Conservation (phyloP, 768 basidiomycete species). For the Leccinum variicolor region DNA sequence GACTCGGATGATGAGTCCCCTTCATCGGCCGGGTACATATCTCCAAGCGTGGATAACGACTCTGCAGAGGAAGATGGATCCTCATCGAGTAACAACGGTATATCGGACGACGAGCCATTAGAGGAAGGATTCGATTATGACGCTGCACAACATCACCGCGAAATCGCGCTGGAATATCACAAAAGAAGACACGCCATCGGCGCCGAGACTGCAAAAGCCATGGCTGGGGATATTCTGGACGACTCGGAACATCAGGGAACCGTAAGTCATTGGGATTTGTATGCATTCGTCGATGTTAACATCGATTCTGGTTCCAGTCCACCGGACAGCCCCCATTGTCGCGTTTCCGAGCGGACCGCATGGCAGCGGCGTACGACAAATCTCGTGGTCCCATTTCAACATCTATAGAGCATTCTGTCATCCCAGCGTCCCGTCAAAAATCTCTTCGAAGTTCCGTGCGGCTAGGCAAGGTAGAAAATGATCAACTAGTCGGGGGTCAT, state of each 20-base stretch:
- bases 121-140: constrained; percentile 59
- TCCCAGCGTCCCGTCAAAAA: constrained; percentile 43
- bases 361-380: constrained; percentile 48
- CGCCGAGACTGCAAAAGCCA: constrained; percentile 47
- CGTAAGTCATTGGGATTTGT: constrained; percentile 29
- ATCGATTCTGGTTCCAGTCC: constrained; percentile 24
- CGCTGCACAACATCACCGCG: constrained; percentile 65
- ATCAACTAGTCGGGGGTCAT: constrained; percentile 48
- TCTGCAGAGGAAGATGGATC: constrained; percentile 15
- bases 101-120: constrained; percentile 36
- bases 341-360: constrained; percentile 59
- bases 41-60: constrained; percentile 33
- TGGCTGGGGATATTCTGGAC: constrained; percentile 46
- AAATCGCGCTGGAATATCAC: constrained; percentile 70
- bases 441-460: constrained; percentile 52
- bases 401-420: constrained; percentile 40
- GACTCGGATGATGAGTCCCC: constrained; percentile 75
- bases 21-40: constrained; percentile 29
- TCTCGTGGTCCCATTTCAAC: constrained; percentile 34
- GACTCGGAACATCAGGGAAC: constrained; percentile 43
- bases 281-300: constrained; percentile 3
- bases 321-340: constrained; percentile 53
- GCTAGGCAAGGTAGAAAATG: constrained; percentile 53
- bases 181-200: constrained; percentile 57
- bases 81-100: constrained; percentile 25